A percentile compares a stretch with the other conserved stretches of the same genome.
Conservation (phyloP, 805 yeast genomes). For the Wickerhamiella occidentalis region DNA sequence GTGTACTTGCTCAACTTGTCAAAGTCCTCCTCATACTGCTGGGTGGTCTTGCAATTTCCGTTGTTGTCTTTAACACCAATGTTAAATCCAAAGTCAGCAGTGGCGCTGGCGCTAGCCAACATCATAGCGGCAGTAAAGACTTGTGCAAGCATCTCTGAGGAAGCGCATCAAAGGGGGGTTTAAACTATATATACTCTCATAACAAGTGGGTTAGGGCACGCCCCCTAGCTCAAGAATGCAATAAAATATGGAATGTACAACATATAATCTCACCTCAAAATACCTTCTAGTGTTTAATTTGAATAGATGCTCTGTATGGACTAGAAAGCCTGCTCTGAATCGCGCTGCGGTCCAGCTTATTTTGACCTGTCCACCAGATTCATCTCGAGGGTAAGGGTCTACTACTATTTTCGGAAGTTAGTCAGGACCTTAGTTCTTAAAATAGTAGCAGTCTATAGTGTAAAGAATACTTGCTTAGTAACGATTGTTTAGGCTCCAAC, state of each 20-base stretch:
- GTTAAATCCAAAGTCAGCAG: constrained; percentile 70
- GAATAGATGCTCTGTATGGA: not conserved
- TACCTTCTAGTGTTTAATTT: no score
- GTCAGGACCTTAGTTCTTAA: not conserved
- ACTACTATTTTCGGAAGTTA: not conserved
- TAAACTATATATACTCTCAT: not conserved
- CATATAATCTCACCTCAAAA: not conserved
- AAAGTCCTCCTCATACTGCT: constrained; percentile 62
- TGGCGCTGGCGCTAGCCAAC: constrained; percentile 29
- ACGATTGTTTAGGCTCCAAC: no score
- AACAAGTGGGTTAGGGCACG: constrained; percentile 4
- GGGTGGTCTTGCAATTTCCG: constrained; percentile 54
- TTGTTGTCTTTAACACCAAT: constrained; percentile 76
- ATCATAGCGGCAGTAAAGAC: constrained; percentile 10
- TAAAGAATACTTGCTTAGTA: no score
- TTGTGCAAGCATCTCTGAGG: constrained; percentile 4
- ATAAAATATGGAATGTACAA: not conserved
- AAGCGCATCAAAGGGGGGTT: not conserved
- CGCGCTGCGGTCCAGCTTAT: not conserved
- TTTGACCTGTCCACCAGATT: not conserved
- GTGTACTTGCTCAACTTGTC: constrained; percentile 46
- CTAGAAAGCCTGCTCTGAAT: no score
- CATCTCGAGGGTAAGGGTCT: constrained; percentile 1
- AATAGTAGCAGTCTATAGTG: no score
- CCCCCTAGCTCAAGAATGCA: not conserved